phyloP scores from a whole-genome alignment of 1,284 basidiomycete species.

The Vanrija pseudolonga region DNA sequence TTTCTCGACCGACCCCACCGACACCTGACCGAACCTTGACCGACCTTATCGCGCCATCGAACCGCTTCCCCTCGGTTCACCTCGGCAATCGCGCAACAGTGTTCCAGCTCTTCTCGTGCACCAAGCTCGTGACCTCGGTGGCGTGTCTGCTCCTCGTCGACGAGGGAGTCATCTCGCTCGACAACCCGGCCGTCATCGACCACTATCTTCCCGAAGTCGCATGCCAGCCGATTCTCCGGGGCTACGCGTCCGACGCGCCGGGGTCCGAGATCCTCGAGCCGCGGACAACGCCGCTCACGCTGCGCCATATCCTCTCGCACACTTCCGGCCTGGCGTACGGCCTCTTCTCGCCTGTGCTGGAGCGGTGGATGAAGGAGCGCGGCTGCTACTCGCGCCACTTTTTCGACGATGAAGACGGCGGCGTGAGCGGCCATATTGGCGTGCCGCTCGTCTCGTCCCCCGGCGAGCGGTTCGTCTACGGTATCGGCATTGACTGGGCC shows the following conservation, averaged over 20 bases:
- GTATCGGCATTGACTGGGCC: constrained; percentile 41
- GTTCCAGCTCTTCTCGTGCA: constrained; percentile 36
- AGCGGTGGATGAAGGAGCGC: constrained; percentile 10
- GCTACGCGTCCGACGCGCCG: constrained; percentile 22
- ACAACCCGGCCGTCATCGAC: constrained; percentile 25
- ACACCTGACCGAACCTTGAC: too few species aligned
- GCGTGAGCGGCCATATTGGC: constrained; percentile 8
- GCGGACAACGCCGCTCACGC: constrained; percentile 8
- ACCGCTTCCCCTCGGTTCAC: neutral
- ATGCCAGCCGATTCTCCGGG: constrained; percentile 22
- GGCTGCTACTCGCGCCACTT: too few species aligned
- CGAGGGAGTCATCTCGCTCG: constrained; percentile 16
- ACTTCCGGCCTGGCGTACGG: constrained; percentile 13
- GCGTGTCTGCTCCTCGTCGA: constrained; percentile 15
- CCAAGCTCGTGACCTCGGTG: constrained; percentile 29
- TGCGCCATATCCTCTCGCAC: constrained; percentile 13
- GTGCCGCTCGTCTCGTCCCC: constrained; percentile 33
- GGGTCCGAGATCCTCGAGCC: neutral
- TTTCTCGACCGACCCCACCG: too few species aligned
- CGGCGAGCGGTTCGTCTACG: constrained; percentile 30
- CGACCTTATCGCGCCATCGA: too few species aligned
- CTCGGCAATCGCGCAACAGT: constrained; percentile 10
- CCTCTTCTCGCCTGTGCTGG: constrained; percentile 8
- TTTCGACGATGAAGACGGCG: neutral
- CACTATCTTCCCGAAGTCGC: constrained; percentile 28